Conservation (phyloP, 805 yeast species). For the Candida tibetensis region DNA sequence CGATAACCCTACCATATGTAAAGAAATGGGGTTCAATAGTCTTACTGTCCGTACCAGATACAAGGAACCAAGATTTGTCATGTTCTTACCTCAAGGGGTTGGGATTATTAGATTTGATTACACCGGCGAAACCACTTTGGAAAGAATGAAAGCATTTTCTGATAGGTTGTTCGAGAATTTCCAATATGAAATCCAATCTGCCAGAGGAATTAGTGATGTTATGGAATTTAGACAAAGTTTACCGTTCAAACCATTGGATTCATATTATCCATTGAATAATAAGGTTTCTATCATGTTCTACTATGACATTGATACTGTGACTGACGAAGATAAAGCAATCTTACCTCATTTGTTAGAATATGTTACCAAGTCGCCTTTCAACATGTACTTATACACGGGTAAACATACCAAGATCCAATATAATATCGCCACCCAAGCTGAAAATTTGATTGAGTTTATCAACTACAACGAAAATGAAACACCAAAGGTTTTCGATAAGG, state of each 20-base stretch:
- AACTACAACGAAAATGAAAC: slow-evolving; percentile 40
- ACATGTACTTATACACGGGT: slow-evolving; percentile 52
- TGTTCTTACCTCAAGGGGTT: slow-evolving; percentile 51
- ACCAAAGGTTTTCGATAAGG: slow-evolving; percentile 38
- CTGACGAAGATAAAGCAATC: slow-evolving; percentile 61
- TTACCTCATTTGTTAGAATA: slow-evolving; percentile 61
- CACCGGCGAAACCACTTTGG: slow-evolving; percentile 31
- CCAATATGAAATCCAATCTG: slow-evolving; percentile 33
- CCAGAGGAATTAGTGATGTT: slow-evolving; percentile 27
- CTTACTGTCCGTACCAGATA: slow-evolving; percentile 18
- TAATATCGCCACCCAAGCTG: slow-evolving; percentile 41
- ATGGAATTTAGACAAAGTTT: slow-evolving; percentile 29
- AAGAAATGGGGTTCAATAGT: slow-evolving; percentile 44
- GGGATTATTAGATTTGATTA: slow-evolving; percentile 51
- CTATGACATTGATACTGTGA: slow-evolving; percentile 47
- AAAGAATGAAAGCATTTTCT: slow-evolving; percentile 43
- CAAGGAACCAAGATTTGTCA: slow-evolving; percentile 40
- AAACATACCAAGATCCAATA: slow-evolving; percentile 42
- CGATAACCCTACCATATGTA: slow-evolving; percentile 49
- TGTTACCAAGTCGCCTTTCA: slow-evolving; percentile 53
- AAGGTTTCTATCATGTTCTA: slow-evolving; percentile 52
- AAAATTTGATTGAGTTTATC: slow-evolving; percentile 40
- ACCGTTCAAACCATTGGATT: slow-evolving; percentile 30
- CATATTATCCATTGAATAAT: slow-evolving; percentile 37
- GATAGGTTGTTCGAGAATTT: slow-evolving; percentile 46